These are phyloP conservation scores for Colletotrichum endophyticum DNA, from an alignment of 2,329 filamentous ascomycete species.

Conservation along the genomic window DNA sequence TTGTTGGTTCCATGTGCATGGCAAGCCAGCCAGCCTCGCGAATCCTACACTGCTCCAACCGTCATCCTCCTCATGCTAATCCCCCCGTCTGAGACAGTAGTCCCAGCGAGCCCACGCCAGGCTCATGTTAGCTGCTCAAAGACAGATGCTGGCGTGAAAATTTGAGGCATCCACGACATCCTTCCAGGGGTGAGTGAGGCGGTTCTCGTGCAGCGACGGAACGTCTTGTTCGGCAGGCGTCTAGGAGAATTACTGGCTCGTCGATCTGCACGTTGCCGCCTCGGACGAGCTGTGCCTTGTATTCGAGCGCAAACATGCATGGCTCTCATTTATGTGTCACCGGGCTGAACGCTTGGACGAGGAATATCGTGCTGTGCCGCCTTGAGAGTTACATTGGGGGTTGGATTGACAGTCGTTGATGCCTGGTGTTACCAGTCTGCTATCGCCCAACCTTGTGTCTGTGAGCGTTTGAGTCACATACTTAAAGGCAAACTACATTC, in stretches of 20 bases:
- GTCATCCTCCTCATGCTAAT: background rate
- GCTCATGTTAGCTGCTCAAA: background rate
- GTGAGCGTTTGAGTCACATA: background rate
- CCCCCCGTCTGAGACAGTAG: background rate
- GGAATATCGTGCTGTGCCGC: background rate
- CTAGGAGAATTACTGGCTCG: background rate
- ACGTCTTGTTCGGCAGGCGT: background rate
- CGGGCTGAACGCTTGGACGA: background rate
- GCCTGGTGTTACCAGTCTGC: background rate
- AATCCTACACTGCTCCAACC: background rate
- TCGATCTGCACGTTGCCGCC: background rate
- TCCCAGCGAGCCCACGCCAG: background rate
- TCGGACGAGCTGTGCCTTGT: background rate
- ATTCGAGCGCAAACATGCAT: constrained; percentile 1
- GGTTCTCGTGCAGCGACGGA: background rate
- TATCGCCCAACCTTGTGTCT: background rate
- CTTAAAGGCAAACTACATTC: background rate
- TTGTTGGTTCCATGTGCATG: background rate
- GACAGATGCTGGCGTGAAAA: background rate
- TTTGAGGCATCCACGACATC: background rate
- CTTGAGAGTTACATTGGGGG: background rate
- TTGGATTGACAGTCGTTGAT: background rate
- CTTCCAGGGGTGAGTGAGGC: background rate
- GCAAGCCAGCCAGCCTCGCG: background rate
- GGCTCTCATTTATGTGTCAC: background rate